Conservation (phyloP, 208 protist genomes). For the Porcisia hertigi region DNA sequence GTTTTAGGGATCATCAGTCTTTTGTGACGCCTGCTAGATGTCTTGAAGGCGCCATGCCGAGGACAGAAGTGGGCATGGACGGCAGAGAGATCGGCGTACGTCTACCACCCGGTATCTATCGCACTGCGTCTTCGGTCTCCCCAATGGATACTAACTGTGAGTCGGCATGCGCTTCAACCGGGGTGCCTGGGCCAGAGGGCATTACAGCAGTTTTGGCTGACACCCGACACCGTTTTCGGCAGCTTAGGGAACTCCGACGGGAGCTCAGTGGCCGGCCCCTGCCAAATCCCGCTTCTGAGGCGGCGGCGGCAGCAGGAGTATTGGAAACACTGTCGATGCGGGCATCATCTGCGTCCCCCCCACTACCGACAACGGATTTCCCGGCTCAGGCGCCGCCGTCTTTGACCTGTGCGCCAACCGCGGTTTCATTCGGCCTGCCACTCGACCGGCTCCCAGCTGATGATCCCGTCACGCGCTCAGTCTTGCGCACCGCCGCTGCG, state of each 20-base stretch:
- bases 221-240: conserved; percentile 23
- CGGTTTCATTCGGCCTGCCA: conserved; percentile 13
- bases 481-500: conserved; percentile 36
- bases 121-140: neutral
- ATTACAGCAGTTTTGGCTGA: neutral
- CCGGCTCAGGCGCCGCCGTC: neutral
- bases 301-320: neutral
- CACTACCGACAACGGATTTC: neutral
- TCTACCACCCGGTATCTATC: conserved; percentile 6
- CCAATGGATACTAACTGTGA: neutral
- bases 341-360: neutral
- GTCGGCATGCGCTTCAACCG: neutral
- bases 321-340: neutral
- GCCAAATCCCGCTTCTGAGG: too few species aligned
- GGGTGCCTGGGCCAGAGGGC: neutral
- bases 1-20: neutral
- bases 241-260: conserved; percentile 21
- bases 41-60: conserved; percentile 2
- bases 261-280: conserved; percentile 19
- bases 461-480: conserved; percentile 16
- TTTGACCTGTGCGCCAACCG: neutral
- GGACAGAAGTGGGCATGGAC: neutral
- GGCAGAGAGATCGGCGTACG: neutral
- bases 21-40: neutral
- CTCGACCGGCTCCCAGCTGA: conserved; percentile 18